Conservation (phyloP, 768 basidiomycete species). For the Hysterangium stoloniferum region DNA sequence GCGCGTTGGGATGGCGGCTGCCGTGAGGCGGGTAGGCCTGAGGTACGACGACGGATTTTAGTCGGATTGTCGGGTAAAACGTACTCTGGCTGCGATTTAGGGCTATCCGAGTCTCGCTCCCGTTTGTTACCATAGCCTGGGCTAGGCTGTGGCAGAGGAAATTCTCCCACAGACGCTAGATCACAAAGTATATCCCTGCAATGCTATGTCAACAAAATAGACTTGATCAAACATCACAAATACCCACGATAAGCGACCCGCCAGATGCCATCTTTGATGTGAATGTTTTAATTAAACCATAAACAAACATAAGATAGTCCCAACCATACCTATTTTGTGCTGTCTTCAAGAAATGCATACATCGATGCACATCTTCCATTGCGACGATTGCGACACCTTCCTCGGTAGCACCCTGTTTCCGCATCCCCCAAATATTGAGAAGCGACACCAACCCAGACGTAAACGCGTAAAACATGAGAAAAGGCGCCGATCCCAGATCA, state of each 20-base stretch:
- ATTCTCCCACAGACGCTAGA: constrained; percentile 60
- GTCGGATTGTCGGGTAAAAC: not conserved
- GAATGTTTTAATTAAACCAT: no score
- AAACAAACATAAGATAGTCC: not conserved
- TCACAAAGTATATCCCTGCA: constrained; percentile 67
- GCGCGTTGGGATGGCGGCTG: not conserved
- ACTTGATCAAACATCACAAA: not conserved
- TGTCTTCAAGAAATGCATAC: constrained; percentile 44
- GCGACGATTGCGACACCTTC: constrained; percentile 38
- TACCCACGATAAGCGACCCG: constrained; percentile 43
- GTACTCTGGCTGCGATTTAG: constrained; percentile 15
- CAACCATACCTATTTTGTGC: constrained; percentile 21
- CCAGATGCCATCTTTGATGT: constrained; percentile 35
- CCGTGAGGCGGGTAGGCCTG: not conserved
- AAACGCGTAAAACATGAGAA: constrained; percentile 35
- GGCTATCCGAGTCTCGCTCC: constrained; percentile 51
- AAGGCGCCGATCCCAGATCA: constrained; percentile 20
- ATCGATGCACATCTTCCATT: constrained; percentile 52
- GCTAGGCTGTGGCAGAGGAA: constrained; percentile 54
- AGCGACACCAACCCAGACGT: constrained; percentile 50
- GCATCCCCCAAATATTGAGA: constrained; percentile 59
- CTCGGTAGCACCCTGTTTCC: constrained; percentile 35
- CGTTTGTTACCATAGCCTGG: constrained; percentile 51
- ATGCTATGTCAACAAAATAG: not conserved
- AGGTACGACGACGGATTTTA: not conserved